Evolutionary conservation across 2,329 filamentous ascomycete species (phyloP), one percentile per base, ranked within the genome.

Genomic region (Plectosphaerella cucumerina): DNA sequence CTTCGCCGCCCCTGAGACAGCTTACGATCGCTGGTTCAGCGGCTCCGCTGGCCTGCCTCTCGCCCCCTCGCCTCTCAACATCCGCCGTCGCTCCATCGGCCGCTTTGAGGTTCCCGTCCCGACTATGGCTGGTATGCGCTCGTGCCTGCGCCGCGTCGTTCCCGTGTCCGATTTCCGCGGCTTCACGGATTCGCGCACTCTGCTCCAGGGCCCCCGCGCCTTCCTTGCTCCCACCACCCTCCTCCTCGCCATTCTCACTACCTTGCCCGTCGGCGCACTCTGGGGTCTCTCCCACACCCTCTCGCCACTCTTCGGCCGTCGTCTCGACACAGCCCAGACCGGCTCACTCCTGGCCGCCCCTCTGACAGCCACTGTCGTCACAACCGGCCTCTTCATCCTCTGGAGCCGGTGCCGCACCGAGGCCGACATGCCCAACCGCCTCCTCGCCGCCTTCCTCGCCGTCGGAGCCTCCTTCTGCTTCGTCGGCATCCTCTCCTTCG

Each of bases 1-100:
- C 18, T 59, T 83, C 2, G 73, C 68, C 5, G 70, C 69, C 0
- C 78, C 80, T 1, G 81, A 84, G 63, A 81, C 79, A 0, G 64
- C 70, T 2, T 83, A 76, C 58, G 70, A 77, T 52, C 73, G 78
- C 8, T 61, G 69, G 12, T 65, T 55, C 47, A 62, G 48, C 41
- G 20, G 47, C 33, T 51, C 59, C 20, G 51, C 56, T 31, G 42
- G 34, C 46, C 49, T 57, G 21, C 52, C 59, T 54, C 53, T 54
- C 14, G 53, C 53, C 2, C 50, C 51, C 23, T 53, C 50, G 5
- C 39, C 39, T 6, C n/a, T 42, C 11, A 18, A 42, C n/a, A 42
- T 18, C n/a, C 49, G 46, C 23, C 52, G 46, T 8, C 57, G 59
- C 56, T 57, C 42, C 42, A 14, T 50, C 33, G 48, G 54, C 20